Base-by-base conservation (phyloP, 805 yeast species). In the Candida nanaspora region DNA sequence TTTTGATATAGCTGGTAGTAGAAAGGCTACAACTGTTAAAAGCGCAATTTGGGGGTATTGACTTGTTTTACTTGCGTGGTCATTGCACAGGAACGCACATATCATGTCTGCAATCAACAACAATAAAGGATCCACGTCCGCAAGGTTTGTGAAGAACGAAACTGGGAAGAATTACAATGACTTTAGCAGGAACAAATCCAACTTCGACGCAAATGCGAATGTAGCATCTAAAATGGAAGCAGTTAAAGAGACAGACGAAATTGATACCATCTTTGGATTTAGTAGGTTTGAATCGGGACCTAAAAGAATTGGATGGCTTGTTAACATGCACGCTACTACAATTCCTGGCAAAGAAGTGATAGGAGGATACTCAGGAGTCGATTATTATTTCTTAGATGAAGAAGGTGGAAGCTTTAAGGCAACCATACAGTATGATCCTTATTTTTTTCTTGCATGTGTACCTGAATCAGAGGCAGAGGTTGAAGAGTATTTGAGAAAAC, bases 341-440 rank as follows among this genome's bases (percentile, higher is more conserved):
- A 59, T 84, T 3, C 76, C 82, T 2, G 71, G 76, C 11, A 76
- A 74, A 4, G 80, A 77, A 26, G 66, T 69, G 33, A 51, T 71
- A 10, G 68, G 75, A n/a, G 96, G 95, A 9, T 68, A 75, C 28
- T 76, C 96, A 0, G 98, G 91, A 3, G 96, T 91, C 3, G 97
- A 93, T 52, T 88, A 83, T 60, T 94, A 94, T 57, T 93, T 94
- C 51, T 63, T 93, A 7, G 98, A 89, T 58, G 96, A 86, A 53
- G 97, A 89, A 58, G 99, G 99, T 37, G 98, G 97, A 6, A 78
- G 85, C 34, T 93, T 94, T 68, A 93, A 91, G 57, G 81, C 88
- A 4, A 82, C 95, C 1, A 62, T 86, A 13, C 82, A 74, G 43
- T 86, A 76, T 56, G 88, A 86, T 50, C 99, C 99, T 0, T 93